Base-by-base conservation (phyloP, 192 early-diverging fungal genomes). In the Backusella psychrophila region DNA sequence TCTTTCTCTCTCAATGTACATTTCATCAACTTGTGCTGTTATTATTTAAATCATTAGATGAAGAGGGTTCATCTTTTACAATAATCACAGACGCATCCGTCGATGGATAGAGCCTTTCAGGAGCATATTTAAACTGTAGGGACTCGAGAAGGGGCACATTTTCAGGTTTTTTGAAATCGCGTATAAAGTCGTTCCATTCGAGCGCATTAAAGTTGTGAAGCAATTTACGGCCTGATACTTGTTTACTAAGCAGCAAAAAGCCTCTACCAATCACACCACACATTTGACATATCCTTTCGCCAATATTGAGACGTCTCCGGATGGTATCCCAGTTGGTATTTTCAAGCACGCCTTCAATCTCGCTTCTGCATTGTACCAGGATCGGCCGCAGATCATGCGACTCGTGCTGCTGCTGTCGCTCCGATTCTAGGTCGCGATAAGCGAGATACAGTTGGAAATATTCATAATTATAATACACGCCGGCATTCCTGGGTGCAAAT, bases 241-340 rank as follows among this genome's bases (percentile, higher is more conserved):
- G 76, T 42, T 73, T 77, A 26, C 67, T 71, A 1, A 81, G 76
- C 1, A 81, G 73, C 4, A 81, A 34, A 29, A 77, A 81, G 21
- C 80, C 80, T 19, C 73, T 67, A 14, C 80, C 80, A 38, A 81
- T 7, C 1, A 66, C 68, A 52, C 38, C 59, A 12, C 70, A 71
- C 72, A 81, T 26, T 29, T 77, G 76, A 39, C 69, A 74, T 26
- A 81, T 81, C 8, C 80, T 42, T 46, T 81, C 80, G 38, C 80
- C 80, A 42, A 81, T 81, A 3, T 72, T 81, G 15, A 81, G 56
- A 14, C 80, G 80, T 29, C 80, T 71, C 3, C 80, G 76, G 21
- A 81, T 77, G 11, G 80, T 76, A 35, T 81, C 80, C 80, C 80
- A 81, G 39, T 81, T 81, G 38, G 80, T 81, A 8, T 52, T 81